phyloP scores from a whole-genome alignment of 331 rosid species.

The Rosa hybrid region DNA sequence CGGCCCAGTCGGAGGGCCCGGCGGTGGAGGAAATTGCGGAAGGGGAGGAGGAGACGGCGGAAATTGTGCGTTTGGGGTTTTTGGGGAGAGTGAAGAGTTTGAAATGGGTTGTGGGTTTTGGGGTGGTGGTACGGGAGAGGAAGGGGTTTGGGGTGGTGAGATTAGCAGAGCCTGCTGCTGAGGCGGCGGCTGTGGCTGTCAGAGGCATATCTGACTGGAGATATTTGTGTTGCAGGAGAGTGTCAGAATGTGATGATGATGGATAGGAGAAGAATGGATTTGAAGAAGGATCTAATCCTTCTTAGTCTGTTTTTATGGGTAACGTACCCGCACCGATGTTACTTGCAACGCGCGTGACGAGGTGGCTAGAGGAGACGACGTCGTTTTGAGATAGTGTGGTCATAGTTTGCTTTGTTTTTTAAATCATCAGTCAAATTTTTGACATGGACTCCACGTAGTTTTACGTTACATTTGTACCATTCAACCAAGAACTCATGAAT shows the following conservation, averaged over 20 bases:
- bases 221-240: background rate
- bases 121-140: constrained; percentile 4
- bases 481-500: too few species aligned
- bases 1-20: constrained; percentile 22
- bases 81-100: constrained; percentile 2
- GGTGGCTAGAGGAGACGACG: background rate
- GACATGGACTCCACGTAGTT: too few species aligned
- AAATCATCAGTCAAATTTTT: too few species aligned
- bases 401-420: too few species aligned
- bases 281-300: too few species aligned
- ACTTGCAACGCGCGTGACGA: background rate
- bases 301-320: background rate
- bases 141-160: constrained; percentile 12
- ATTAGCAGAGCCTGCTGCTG: background rate
- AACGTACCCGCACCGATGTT: background rate
- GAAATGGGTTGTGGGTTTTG: constrained; percentile 6
- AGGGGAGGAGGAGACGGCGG: background rate
- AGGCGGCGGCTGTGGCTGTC: constrained; percentile 8
- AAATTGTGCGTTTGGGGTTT: background rate
- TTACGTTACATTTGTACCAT: too few species aligned
- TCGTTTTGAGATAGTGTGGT: background rate
- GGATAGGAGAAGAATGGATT: constrained; percentile 9
- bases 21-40: background rate
- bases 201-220: constrained; percentile 3
- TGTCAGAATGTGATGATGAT: background rate